Percentiles rank a stretch among this genome's conserved stretches.
Conservation (phyloP, 352 stramenopile genomes). For the Globisporangium solare region DNA sequence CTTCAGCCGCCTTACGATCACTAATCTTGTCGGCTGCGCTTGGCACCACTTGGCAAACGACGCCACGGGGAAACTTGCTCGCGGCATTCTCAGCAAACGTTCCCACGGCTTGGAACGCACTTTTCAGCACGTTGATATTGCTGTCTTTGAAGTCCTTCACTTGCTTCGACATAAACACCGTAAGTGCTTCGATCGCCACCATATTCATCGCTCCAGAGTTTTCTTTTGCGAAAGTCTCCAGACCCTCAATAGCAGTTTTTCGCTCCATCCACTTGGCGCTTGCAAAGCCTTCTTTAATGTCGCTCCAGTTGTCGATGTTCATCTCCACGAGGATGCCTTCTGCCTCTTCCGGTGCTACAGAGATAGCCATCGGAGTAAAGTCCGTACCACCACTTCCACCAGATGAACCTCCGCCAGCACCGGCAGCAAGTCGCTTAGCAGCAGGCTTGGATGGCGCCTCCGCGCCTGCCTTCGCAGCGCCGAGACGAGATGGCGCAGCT, state of each 20-base stretch:
- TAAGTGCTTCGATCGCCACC: conserved; percentile 68
- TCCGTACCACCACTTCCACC: conserved; percentile 30
- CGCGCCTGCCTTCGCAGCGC: conserved; percentile 32
- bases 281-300: conserved; percentile 51
- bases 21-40: conserved; percentile 78
- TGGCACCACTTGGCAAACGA: conserved; percentile 67
- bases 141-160: conserved; percentile 87
- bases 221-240: conserved; percentile 55
- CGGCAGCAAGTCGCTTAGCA: conserved; percentile 23
- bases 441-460: conserved; percentile 23
- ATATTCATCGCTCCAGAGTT: conserved; percentile 53
- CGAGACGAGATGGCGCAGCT: conserved; percentile 45
- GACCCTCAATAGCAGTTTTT: conserved; percentile 64
- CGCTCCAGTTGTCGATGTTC: conserved; percentile 51
- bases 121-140: conserved; percentile 87
- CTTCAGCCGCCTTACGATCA: conserved; percentile 73
- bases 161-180: conserved; percentile 64
- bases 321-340: conserved; percentile 51
- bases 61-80: conserved; percentile 63
- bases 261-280: conserved; percentile 83
- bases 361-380: conserved; percentile 62
- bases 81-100: conserved; percentile 57
- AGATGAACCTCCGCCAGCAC: conserved; percentile 8
- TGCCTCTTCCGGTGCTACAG: conserved; percentile 60
- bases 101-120: conserved; percentile 75